Evolutionary conservation across 441 rosid genomes (phyloP), one percentile per base, ranked within the genome.

Genomic region (Gossypium davidsonii): DNA sequence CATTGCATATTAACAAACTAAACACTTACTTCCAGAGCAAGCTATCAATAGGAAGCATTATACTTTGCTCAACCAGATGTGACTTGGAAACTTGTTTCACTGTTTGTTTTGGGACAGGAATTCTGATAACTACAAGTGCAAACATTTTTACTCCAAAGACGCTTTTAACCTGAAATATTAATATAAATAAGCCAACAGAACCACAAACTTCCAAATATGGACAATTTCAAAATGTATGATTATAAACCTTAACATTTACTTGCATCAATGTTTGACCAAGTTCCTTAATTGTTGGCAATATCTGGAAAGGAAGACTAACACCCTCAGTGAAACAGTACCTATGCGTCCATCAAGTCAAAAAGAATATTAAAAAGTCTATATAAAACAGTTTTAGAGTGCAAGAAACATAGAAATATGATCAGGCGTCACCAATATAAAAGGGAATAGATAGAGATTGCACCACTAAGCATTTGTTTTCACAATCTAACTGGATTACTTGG

Each of bases 101-200:
- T 14, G 99, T 96, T 85, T 96, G 98, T 80, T 95, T 95, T 20
- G 98, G 98, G 48, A 95, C 97, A 48, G 97, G 99, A 80, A 90
- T 88, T 84, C 93, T 95, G 78, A 95, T 90, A 39, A 93, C 99
- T 31, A 98, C 99, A 46, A 95, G 92, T 14, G 98, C 95, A 85
- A 96, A 96, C 99, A 96, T 96, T 86, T 96, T 96, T 63, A 97
- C 92, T 78, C 99, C 99, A 77, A 93, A 96, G 57, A 90, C 98
- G 84, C 99, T 96, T 82, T 96, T 96, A 20, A 96, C 94, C 98
- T 96, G 92, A 77, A 83, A 51, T 76, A 51, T 42, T 15, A 61
- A 62, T 62, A 51, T 39, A 57, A 18, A 17, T 73, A 14, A 79
- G 79, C 37, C 14, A 76, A 67, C 70, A 71, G n/a, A 78, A 68